Conservation (phyloP, 2,329 filamentous ascomycete genomes). For the Neofusicoccum laricinum region DNA sequence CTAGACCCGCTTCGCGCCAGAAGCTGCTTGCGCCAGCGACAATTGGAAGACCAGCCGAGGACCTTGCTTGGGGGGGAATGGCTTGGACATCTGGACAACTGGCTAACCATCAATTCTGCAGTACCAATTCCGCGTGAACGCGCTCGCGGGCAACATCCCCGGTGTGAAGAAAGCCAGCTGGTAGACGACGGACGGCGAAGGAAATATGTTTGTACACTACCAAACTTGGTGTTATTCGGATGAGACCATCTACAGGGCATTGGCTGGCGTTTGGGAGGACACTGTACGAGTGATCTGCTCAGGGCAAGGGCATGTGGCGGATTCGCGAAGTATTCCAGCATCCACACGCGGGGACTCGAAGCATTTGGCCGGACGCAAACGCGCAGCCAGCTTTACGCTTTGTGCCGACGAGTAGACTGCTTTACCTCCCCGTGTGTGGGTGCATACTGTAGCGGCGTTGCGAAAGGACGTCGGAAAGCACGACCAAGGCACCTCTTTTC, state of each 20-base stretch:
- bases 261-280: slow-evolving; percentile 27
- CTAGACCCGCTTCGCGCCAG: background rate
- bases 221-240: background rate
- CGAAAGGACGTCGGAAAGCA: background rate
- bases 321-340: too few species aligned
- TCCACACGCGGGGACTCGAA: too few species aligned
- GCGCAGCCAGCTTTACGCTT: too few species aligned
- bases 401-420: too few species aligned
- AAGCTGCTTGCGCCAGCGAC: too few species aligned
- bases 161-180: slow-evolving; percentile 96
- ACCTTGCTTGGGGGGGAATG: too few species aligned
- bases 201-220: background rate
- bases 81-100: background rate
- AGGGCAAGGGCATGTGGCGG: too few species aligned
- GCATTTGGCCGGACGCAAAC: too few species aligned
- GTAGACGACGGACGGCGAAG: slow-evolving; percentile 50
- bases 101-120: slow-evolving; percentile 38
- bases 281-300: background rate
- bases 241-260: slow-evolving; percentile 20
- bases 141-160: slow-evolving; percentile 77
- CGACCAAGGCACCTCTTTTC: background rate
- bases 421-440: too few species aligned
- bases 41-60: background rate
- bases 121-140: slow-evolving; percentile 92
- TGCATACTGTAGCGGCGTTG: too few species aligned